phyloP scores from a whole-genome alignment of 495 filamentous ascomycete genomes.

The Penicillium malachiteum region DNA sequence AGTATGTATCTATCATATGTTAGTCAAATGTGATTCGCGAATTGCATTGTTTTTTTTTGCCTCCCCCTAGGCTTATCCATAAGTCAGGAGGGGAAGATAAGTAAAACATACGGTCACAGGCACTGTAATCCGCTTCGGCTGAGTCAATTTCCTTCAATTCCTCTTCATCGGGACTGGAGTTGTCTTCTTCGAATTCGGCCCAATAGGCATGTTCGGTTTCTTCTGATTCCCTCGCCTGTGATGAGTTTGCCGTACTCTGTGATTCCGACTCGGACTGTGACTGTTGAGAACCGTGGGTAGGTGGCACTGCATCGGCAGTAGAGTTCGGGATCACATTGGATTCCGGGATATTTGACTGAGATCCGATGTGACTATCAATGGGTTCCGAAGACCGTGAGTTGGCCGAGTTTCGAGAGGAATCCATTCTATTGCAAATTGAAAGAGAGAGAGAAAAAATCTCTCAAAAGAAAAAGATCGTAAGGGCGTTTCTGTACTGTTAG shows the following conservation, averaged over 20 bases:
- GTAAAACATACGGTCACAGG: slow-evolving; percentile 47
- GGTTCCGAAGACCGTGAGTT: not conserved
- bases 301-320: not conserved
- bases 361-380: not conserved
- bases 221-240: slow-evolving; percentile 2
- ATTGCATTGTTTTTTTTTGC: not conserved
- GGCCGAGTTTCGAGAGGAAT: slow-evolving; percentile 11
- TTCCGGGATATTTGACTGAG: slow-evolving; percentile 1
- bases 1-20: slow-evolving; percentile 48
- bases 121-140: slow-evolving; percentile 49
- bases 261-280: not conserved
- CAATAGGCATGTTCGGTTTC: slow-evolving; percentile 49
- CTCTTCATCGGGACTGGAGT: slow-evolving; percentile 54
- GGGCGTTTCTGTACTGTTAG: no score
- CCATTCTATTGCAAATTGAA: slow-evolving; percentile 19
- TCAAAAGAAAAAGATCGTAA: not conserved
- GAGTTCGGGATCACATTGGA: not conserved
- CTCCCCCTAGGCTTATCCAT: not conserved
- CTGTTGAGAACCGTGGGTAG: not conserved
- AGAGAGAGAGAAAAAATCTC: no score
- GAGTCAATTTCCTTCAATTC: slow-evolving; percentile 60
- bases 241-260: not conserved
- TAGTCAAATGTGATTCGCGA: slow-evolving; percentile 5
- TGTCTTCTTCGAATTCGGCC: slow-evolving; percentile 56
- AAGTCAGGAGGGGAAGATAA: not conserved